Percentiles rank a stretch among this genome's conserved stretches.
Conservation (phyloP, 352 stramenopile genomes). For the Thalassiosira oceanica region DNA sequence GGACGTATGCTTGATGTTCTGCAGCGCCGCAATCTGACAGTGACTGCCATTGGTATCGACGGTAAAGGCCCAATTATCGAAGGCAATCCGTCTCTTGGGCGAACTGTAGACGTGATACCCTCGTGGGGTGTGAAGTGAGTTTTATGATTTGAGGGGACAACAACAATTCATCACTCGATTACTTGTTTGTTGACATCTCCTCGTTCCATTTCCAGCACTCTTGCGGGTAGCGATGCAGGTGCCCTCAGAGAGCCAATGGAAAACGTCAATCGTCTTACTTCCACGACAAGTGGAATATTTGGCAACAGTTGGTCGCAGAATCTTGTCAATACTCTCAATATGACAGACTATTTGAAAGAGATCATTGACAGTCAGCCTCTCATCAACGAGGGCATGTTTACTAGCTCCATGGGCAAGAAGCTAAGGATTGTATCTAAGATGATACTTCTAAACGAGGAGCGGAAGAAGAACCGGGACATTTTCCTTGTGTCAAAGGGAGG, state of each 20-base stretch:
- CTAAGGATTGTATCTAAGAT: constrained; percentile 25
- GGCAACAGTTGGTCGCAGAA: constrained; percentile 43
- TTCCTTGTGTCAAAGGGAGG: constrained; percentile 14
- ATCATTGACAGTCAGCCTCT: constrained; percentile 5
- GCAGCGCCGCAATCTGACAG: constrained; percentile 12
- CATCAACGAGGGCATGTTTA: constrained; percentile 7
- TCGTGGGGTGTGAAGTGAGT: constrained; percentile 22
- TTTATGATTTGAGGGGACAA: no score
- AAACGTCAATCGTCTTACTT: no score
- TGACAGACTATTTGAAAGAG: constrained; percentile 18
- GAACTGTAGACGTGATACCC: constrained; percentile 37
- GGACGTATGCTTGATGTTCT: constrained; percentile 44
- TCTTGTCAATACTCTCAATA: constrained; percentile 8
- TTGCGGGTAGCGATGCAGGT: no score
- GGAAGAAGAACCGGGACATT: constrained; percentile 27
- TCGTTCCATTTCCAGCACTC: no score
- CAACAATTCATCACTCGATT: no score
- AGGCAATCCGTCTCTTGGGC: constrained; percentile 17
- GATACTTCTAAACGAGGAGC: constrained; percentile 20
- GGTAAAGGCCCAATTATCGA: constrained; percentile 21
- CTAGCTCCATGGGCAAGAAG: constrained; percentile 9
- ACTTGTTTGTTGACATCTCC: no score
- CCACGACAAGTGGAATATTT: constrained; percentile 31
- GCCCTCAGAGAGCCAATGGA: no score
- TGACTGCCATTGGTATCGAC: constrained; percentile 25